These are phyloP conservation scores for Lycium ferocissimum DNA, from an alignment of 257 asterid genomes.

Conservation along the genomic window DNA sequence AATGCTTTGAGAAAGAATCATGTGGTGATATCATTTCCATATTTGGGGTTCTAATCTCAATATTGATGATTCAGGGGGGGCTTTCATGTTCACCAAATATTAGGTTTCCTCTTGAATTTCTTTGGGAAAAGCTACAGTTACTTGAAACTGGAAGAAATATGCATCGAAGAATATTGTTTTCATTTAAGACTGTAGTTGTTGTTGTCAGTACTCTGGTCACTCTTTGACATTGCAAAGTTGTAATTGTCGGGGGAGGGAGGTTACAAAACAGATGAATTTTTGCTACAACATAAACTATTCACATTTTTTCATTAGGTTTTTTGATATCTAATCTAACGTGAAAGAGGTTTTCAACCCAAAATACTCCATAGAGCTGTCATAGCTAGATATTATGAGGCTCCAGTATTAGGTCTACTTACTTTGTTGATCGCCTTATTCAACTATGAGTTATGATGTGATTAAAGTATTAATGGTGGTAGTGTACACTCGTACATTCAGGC, in stretches of 20 bases:
- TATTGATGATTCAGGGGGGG: neutral
- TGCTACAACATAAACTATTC: neutral
- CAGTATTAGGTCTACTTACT: neutral
- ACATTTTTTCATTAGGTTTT: neutral
- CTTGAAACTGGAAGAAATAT: neutral
- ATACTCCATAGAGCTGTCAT: neutral
- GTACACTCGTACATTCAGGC: neutral
- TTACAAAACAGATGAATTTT: neutral
- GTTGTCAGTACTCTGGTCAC: neutral
- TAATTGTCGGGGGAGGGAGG: neutral
- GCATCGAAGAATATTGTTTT: neutral
- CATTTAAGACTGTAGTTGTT: neutral
- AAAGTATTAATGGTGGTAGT: neutral
- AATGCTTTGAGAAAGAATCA: neutral
- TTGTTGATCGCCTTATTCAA: neutral
- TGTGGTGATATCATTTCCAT: neutral
- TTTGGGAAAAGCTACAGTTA: neutral
- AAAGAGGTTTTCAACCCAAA: neutral
- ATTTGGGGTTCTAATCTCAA: neutral
- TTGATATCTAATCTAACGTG: neutral
- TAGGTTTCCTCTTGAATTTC: neutral
- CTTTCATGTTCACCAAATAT: neutral
- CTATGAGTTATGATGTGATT: slow-evolving; percentile 18
- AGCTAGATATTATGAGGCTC: neutral
- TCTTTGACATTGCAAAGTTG: neutral